Base-by-base conservation (phyloP, 208 protist species). In the Leishmania guyanensis region DNA sequence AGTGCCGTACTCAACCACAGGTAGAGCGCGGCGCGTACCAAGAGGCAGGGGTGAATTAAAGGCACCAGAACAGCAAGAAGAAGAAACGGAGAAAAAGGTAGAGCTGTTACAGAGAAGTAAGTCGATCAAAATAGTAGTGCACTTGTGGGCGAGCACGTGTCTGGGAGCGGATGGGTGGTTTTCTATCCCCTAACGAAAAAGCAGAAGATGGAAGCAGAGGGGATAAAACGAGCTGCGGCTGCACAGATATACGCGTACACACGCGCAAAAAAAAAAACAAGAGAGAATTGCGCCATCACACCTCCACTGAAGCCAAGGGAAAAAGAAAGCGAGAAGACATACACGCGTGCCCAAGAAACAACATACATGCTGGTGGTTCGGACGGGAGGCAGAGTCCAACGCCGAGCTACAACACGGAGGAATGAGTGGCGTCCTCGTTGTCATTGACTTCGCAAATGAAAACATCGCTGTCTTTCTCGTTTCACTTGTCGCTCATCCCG, bases 131-230 rank as follows among this genome's bases (percentile, higher is more conserved):
- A 74, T 1, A 5, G 9, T 17, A 20, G 48, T 36, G 43, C 8
- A 10, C 33, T 3, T 6, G 48, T 36, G 43, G 5, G 26, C 54
- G 4, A 29, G 46, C 0, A 29, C 29, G 46, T 74, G 22, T 54
- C 22, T 74, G 69, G 17, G 69, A 5, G 10, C 36, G 69, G n/a
- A 53, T 29, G 48, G 22, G 26, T 10, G 26, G 20, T 5, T 22
- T 56, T 54, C 46, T 51, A 74, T 54, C 5, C 26, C 29, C 14
- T 36, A 73, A 65, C 12, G 74, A 54, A 78, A 80, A 50, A 75
- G n/a, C 77, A 75, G 36, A 79, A 76, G 64, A 54, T 43, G 22
- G 36, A 71, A 26, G 54, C 48, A 78, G 53, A 62, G 22, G 50
- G 39, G 29, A 74, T 71, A 43, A 79, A 53, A 72, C 2, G 58